Base-by-base conservation (phyloP, 2,329 filamentous ascomycete species). In the Coniochaeta prunicola region DNA sequence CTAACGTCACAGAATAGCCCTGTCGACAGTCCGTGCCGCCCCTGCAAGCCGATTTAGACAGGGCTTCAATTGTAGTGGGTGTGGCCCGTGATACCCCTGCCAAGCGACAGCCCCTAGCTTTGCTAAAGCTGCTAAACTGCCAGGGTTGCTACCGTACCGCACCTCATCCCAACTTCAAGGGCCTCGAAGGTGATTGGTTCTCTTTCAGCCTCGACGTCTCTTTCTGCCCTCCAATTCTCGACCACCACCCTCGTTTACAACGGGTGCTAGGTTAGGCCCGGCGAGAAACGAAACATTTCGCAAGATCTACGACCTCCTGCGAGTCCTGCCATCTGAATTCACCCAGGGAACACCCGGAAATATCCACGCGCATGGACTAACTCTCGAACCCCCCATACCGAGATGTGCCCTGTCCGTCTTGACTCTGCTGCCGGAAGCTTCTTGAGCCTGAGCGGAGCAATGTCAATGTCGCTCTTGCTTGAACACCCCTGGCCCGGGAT, bases 111-210 rank as follows among this genome's bases (percentile, higher is more conserved):
- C 40, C 40, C 40, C 40, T n/a, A 45, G 19, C 13, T 45, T 45
- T 21, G 40, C 40, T 45, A 42, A 24, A 24, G 40, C 40, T 24
- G 40, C 40, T 12, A 45, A 12, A 45, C 40, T 10, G 40, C 21
- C 40, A 45, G 40, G 40, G 40, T n/a, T n/a, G n/a, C n/a, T n/a
- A n/a, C n/a, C n/a, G n/a, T n/a, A n/a, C n/a, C n/a, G n/a, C n/a
- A n/a, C n/a, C 60, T 63, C 62, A 59, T 65, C 64, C 59, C 63
- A 67, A 65, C 64, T 60, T 64, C 65, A 64, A 62, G 26, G 21
- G 40, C 17, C 9, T 19, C 13, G 2, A 19, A 57, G 21, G 53
- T 64, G 61, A 64, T 65, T 66, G 63, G 64, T 42, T 33, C 2
- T 26, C 17, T 53, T 60, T 58, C 56, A 63, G 64, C 64, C 61